Evolutionary conservation across 805 yeast species (phyloP), one percentile per base, ranked within the genome.

Genomic region (Metschnikowia chrysomelidarum): DNA sequence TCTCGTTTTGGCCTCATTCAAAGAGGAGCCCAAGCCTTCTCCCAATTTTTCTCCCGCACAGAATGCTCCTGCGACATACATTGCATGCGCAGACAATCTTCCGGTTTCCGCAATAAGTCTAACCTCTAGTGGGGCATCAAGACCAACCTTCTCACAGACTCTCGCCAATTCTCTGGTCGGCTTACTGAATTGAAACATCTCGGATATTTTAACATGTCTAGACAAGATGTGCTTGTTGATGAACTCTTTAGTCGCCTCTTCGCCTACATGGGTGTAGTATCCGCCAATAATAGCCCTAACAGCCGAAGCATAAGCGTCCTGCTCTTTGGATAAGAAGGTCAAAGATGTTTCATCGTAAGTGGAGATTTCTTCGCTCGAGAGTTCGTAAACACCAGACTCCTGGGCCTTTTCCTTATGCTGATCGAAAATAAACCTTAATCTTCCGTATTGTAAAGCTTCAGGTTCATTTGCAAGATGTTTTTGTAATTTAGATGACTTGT

Each of bases 101-200:
- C 99, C 99, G 19, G 96, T 84, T 63, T 93, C 99, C 21, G 95
- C 89, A 37, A 93, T 67, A 40, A 93, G 72, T 56, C 94, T 79
- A 16, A 66, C 54, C 30, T 88, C 80, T 4, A 83, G 74, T 19
- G 97, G 96, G 14, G 76, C 73, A 32, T 74, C 75, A 46, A 91
- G 69, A 10, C 77, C 75, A 55, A 89, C 83, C 45, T 89, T 78
- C 37, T 77, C 80, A 53, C 96, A 80, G 32, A 93, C 64, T 40
- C 78, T 75, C 1, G 87, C 74, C 41, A 93, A 70, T 56, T 89
- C 93, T 57, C 93, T 75, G 10, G 91, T 83, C 25, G 98, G 96
- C 55, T 82, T 82, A 49, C 76, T 78, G 59, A 93, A 87, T 51
- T 76, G 77, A 60, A 93, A 83, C 75, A 91, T 73, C 36, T 77